Percentiles rank a stretch among this genome's conserved stretches.
Evolutionary conservation across 2,329 filamentous ascomycete genomes (phyloP).

Genomic region (Beauveria caledonica): DNA sequence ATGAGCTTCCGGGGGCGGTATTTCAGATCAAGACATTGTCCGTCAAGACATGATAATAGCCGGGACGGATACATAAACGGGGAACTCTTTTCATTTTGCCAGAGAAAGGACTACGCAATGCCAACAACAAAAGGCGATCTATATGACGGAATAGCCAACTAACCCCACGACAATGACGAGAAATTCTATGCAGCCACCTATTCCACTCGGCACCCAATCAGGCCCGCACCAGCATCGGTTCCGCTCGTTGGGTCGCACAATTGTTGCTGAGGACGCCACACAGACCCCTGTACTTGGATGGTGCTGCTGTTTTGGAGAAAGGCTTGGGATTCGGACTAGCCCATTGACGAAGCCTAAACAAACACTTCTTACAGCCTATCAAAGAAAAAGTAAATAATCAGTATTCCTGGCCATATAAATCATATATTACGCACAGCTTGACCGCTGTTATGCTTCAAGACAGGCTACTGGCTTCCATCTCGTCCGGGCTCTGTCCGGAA

Average conservation of each 20-base stretch:
- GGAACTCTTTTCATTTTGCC: neutral
- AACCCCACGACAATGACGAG: neutral
- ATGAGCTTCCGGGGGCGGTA: conserved; percentile 76
- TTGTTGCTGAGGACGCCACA: neutral
- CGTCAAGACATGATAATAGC: conserved; percentile 45
- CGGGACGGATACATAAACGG: conserved; percentile 4
- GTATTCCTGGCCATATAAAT: conserved; percentile 23
- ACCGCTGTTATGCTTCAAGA: conserved; percentile 24
- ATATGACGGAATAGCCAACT: neutral
- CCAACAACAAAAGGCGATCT: neutral
- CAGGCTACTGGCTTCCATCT: conserved; percentile 20
- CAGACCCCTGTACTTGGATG: neutral
- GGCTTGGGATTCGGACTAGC: neutral
- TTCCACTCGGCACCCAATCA: neutral
- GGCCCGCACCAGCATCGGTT: neutral
- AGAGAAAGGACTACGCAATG: neutral
- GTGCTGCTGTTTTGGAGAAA: neutral
- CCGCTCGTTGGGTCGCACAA: neutral
- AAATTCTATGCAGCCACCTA: neutral
- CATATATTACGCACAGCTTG: conserved; percentile 29
- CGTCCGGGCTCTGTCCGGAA: conserved; percentile 20
- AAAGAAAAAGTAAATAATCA: conserved; percentile 22
- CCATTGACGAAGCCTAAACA: neutral
- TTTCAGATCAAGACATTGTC: conserved; percentile 91
- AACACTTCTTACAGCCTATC: conserved; percentile 9